Evolutionary conservation across 148 eudicot genomes (phyloP).

Genomic region (Rhododendron ovatum): DNA sequence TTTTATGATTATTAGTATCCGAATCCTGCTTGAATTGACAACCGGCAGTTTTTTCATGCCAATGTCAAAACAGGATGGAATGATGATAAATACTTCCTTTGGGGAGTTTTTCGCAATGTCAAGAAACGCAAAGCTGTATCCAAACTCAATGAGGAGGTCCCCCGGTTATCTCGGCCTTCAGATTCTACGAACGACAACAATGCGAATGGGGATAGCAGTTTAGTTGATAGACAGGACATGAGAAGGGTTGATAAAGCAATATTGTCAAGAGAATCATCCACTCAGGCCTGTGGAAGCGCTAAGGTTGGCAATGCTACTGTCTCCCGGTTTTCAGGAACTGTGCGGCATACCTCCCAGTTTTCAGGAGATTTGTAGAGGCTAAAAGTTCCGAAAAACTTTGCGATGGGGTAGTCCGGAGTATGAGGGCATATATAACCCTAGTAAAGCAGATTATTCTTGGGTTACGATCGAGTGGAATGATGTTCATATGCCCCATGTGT

Average conservation of each 20-base stretch:
- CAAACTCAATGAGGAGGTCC: slow-evolving; percentile 3
- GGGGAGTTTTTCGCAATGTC: slow-evolving; percentile 30
- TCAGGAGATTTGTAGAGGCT: neutral
- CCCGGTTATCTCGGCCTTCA: neutral
- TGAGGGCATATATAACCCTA: neutral
- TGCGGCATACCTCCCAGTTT: slow-evolving; percentile 13
- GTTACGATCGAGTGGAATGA: neutral
- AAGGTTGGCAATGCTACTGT: neutral
- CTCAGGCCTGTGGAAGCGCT: neutral
- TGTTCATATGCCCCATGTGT: neutral
- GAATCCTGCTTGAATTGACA: neutral
- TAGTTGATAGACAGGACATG: slow-evolving; percentile 31
- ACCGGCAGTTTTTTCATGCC: neutral
- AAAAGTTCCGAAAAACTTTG: neutral
- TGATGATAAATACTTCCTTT: slow-evolving; percentile 21
- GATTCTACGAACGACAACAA: neutral
- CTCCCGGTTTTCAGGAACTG: neutral
- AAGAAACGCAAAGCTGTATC: neutral
- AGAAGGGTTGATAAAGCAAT: slow-evolving; percentile 21
- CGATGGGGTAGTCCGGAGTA: neutral
- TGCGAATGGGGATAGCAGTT: neutral
- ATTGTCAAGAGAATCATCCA: slow-evolving; percentile 9
- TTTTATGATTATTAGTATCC: neutral
- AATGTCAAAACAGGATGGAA: slow-evolving; percentile 23
- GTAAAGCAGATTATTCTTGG: neutral